These are phyloP conservation scores for Wakefieldia striispora DNA, from an alignment of 768 basidiomycete species.

Conservation along the genomic window DNA sequence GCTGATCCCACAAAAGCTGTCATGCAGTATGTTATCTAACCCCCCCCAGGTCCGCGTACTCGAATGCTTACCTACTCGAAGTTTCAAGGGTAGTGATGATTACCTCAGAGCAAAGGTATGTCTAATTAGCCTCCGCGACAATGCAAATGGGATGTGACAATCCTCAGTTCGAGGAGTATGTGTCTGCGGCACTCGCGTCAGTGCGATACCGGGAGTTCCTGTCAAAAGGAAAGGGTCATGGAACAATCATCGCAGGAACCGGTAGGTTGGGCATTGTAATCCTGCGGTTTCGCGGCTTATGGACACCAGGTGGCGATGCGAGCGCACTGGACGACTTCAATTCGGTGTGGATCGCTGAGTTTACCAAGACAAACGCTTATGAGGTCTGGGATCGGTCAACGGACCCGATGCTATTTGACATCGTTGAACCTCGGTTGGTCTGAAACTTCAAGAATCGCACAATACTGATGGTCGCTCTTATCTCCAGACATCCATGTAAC, in stretches of 20 bases:
- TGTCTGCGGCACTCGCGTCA: slow-evolving; percentile 81
- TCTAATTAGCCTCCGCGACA: neutral
- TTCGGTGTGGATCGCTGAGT: slow-evolving; percentile 82
- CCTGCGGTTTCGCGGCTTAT: slow-evolving; percentile 18
- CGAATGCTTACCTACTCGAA: slow-evolving; percentile 28
- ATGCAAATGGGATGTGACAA: neutral
- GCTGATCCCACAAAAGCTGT: slow-evolving; percentile 54
- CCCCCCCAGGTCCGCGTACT: neutral
- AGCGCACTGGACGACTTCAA: slow-evolving; percentile 80
- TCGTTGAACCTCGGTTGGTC: slow-evolving; percentile 83
- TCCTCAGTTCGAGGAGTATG: slow-evolving; percentile 84
- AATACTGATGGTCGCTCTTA: neutral
- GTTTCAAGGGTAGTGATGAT: slow-evolving; percentile 95
- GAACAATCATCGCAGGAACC: slow-evolving; percentile 66
- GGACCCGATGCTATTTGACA: slow-evolving; percentile 91
- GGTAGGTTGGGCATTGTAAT: slow-evolving; percentile 29
- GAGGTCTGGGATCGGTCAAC: slow-evolving; percentile 89
- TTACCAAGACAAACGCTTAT: slow-evolving; percentile 84
- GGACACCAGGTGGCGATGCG: slow-evolving; percentile 46
- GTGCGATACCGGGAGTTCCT: slow-evolving; percentile 91
- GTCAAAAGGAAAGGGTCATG: slow-evolving; percentile 57
- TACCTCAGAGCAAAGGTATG: slow-evolving; percentile 82
- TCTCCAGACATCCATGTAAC: slow-evolving; percentile 83
- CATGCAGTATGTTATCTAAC: slow-evolving; percentile 56
- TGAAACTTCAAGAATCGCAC: neutral